phyloP scores from a whole-genome alignment of 1,139 yeast genomes.

The Fermentozyma sake region DNA sequence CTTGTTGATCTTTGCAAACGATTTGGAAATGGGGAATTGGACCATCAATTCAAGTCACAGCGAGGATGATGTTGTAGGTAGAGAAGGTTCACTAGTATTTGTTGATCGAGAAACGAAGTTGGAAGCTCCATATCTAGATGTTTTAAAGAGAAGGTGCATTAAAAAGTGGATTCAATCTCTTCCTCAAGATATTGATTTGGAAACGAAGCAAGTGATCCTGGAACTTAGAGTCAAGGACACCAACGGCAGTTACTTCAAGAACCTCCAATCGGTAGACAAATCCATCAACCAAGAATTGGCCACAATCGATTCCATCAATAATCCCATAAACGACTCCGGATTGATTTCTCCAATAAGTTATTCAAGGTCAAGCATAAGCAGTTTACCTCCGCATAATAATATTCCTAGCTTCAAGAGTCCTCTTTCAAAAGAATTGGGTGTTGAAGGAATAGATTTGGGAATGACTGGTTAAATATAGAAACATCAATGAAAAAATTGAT shows the following conservation, averaged over 20 bases:
- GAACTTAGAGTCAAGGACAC: too few species aligned
- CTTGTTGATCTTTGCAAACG: slow-evolving; percentile 74
- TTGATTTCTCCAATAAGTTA: too few species aligned
- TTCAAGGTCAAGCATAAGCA: too few species aligned
- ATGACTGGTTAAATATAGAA: too few species aligned
- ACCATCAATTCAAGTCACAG: slow-evolving; percentile 50
- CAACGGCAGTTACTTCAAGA: slow-evolving; percentile 9
- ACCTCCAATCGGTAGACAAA: slow-evolving; percentile 21
- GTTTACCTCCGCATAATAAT: too few species aligned
- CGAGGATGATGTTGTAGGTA: slow-evolving; percentile 52
- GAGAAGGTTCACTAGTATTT: slow-evolving; percentile 69
- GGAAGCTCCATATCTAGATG: slow-evolving; percentile 62
- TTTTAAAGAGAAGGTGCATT: slow-evolving; percentile 39
- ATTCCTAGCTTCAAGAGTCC: slow-evolving; percentile 7
- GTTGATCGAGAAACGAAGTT: slow-evolving; percentile 43
- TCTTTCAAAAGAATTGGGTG: slow-evolving; percentile 5
- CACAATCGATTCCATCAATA: slow-evolving; percentile 11
- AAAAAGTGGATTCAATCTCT: slow-evolving; percentile 30
- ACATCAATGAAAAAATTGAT: too few species aligned
- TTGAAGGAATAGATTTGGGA: too few species aligned
- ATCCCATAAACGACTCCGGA: slow-evolving; percentile 6
- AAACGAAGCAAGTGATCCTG: neutral
- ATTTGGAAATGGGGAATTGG: slow-evolving; percentile 76
- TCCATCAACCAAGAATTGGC: slow-evolving; percentile 26
- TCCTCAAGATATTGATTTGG: too few species aligned